These are phyloP conservation scores for Ustilago hordei DNA, from an alignment of 1,284 basidiomycete species.

Conservation along the genomic window DNA sequence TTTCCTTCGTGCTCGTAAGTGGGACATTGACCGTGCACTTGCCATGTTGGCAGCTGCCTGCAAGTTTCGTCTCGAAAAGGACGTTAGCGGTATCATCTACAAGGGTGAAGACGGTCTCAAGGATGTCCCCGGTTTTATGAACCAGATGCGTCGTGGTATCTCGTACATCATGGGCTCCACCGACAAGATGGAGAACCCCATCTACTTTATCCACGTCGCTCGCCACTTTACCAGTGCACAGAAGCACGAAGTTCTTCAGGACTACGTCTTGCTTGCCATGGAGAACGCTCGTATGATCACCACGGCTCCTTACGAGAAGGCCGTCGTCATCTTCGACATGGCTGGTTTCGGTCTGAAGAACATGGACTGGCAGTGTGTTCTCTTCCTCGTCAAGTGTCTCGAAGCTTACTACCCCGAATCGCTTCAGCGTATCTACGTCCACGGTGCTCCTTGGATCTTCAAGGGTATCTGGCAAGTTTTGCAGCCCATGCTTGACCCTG, in stretches of 20 bases:
- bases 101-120: constrained; percentile 69
- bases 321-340: constrained; percentile 68
- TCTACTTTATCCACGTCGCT: constrained; percentile 69
- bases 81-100: constrained; percentile 64
- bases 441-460: constrained; percentile 69
- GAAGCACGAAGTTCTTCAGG: constrained; percentile 68
- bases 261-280: constrained; percentile 68
- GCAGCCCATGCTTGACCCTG: constrained; percentile 68
- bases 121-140: constrained; percentile 68
- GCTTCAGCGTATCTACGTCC: constrained; percentile 68
- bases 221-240: constrained; percentile 68
- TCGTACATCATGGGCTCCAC: constrained; percentile 69
- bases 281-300: constrained; percentile 65
- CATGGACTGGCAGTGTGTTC: constrained; percentile 69
- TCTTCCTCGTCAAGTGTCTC: constrained; percentile 68
- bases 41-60: constrained; percentile 68
- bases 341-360: constrained; percentile 69
- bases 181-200: constrained; percentile 63
- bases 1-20: constrained; percentile 69
- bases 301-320: constrained; percentile 67
- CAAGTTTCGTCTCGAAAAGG: constrained; percentile 69
- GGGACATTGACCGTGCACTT: constrained; percentile 68
- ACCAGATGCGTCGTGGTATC: constrained; percentile 69
- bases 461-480: constrained; percentile 69
- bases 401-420: constrained; percentile 69